Conservation (phyloP, 768 basidiomycete species). For the Tricholoma sp. region DNA sequence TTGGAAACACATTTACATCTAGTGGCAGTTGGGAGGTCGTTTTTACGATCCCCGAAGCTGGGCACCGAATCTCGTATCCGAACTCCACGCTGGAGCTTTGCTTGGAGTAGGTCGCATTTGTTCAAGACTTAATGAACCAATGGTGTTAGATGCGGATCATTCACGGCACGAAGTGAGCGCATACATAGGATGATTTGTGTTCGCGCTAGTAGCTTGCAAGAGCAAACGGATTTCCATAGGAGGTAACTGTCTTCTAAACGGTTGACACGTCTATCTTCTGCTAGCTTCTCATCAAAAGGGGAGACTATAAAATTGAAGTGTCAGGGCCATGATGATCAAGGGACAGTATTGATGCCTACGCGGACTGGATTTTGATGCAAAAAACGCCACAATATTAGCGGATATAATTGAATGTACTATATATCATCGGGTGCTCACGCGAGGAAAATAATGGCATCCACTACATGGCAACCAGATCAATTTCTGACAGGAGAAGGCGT, state of each 20-base stretch:
- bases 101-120: conserved; percentile 68
- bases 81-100: conserved; percentile 65
- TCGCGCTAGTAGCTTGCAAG: conserved; percentile 56
- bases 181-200: conserved; percentile 52
- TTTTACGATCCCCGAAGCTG: conserved; percentile 68
- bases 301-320: conserved; percentile 41
- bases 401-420: neutral
- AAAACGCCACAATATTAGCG: neutral
- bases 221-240: conserved; percentile 71
- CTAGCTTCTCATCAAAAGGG: conserved; percentile 75
- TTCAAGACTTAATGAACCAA: conserved; percentile 43
- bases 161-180: conserved; percentile 7
- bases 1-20: conserved; percentile 47
- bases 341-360: conserved; percentile 25
- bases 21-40: conserved; percentile 63
- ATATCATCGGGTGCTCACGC: conserved; percentile 35
- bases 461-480: conserved; percentile 21
- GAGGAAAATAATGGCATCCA: conserved; percentile 82
- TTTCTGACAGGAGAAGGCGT: neutral
- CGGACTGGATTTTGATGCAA: conserved; percentile 25
- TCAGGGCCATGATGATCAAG: conserved; percentile 11
- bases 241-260: conserved; percentile 72
- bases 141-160: neutral
- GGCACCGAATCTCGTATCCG: conserved; percentile 64
- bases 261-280: conserved; percentile 66